Evolutionary conservation across 305 asterid genomes (phyloP).

Genomic region (Fraxinus greggii): DNA sequence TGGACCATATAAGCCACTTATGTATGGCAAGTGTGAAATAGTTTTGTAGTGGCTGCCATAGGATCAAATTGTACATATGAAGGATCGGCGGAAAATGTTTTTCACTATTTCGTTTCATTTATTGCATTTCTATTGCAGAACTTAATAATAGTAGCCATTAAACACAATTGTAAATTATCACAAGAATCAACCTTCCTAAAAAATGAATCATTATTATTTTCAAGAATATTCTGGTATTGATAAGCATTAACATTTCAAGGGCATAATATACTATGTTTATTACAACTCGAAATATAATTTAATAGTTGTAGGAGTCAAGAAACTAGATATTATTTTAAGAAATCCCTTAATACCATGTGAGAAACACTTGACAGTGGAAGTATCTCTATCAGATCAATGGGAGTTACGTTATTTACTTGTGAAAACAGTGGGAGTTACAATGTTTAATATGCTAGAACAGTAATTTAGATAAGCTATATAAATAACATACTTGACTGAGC

Average conservation of each 20-base stretch:
- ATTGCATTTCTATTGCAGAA: background rate
- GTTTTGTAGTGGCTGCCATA: background rate
- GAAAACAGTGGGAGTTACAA: background rate
- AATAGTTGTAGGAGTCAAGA: background rate
- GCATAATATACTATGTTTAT: conserved; percentile 1
- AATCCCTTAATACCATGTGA: background rate
- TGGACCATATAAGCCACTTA: background rate
- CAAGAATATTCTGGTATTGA: background rate
- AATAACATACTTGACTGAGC: background rate
- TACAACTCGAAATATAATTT: background rate
- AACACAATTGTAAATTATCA: background rate
- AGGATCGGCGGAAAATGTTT: background rate
- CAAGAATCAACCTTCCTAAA: background rate
- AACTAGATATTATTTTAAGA: background rate
- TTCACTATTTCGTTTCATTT: background rate
- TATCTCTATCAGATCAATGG: background rate
- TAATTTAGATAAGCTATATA: background rate
- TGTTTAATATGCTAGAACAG: background rate
- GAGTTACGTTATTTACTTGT: background rate
- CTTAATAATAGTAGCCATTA: background rate
- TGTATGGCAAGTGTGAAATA: background rate
- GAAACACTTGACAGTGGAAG: background rate
- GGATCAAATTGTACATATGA: background rate
- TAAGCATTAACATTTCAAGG: conserved; percentile 7
- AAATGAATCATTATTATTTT: background rate